Percentiles rank a stretch among this genome's conserved stretches.
Evolutionary conservation across 495 filamentous ascomycete genomes (phyloP).

Genomic region (Poronia punctata): DNA sequence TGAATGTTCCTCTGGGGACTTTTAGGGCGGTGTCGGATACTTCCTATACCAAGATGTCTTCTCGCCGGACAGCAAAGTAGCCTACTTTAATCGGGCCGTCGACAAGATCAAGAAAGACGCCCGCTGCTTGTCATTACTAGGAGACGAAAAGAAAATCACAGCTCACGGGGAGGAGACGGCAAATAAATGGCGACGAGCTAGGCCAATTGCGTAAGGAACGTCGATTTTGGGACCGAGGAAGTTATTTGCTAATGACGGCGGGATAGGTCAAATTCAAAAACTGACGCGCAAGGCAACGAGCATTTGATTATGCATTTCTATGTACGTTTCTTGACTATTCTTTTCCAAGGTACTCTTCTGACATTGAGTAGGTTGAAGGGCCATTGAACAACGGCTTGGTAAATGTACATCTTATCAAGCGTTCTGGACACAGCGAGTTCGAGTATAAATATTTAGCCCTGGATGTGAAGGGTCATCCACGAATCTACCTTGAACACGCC

Average conservation of each 20-base stretch:
- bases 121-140: slow-evolving; percentile 66
- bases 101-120: slow-evolving; percentile 68
- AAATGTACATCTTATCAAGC: slow-evolving; percentile 67
- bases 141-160: slow-evolving; percentile 64
- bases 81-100: slow-evolving; percentile 83
- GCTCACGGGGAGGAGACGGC: slow-evolving; percentile 78
- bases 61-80: slow-evolving; percentile 73
- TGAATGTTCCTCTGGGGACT: too few species aligned
- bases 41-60: slow-evolving; percentile 84
- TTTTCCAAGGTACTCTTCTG: slow-evolving; percentile 6
- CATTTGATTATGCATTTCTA: slow-evolving; percentile 87
- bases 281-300: slow-evolving; percentile 67
- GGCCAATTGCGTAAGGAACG: slow-evolving; percentile 72
- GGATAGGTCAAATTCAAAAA: slow-evolving; percentile 54
- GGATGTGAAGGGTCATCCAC: slow-evolving; percentile 58
- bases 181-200: slow-evolving; percentile 77
- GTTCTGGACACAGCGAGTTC: slow-evolving; percentile 52
- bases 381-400: slow-evolving; percentile 69
- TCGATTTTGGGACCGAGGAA: background rate
- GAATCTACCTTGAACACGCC: slow-evolving; percentile 57
- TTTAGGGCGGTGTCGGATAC: slow-evolving; percentile 67
- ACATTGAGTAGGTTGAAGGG: slow-evolving; percentile 65
- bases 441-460: slow-evolving; percentile 75
- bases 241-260: slow-evolving; percentile 9
- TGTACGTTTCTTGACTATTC: slow-evolving; percentile 37